Conservation (phyloP, 139 green algal species). For the Trebouxia sp. region DNA sequence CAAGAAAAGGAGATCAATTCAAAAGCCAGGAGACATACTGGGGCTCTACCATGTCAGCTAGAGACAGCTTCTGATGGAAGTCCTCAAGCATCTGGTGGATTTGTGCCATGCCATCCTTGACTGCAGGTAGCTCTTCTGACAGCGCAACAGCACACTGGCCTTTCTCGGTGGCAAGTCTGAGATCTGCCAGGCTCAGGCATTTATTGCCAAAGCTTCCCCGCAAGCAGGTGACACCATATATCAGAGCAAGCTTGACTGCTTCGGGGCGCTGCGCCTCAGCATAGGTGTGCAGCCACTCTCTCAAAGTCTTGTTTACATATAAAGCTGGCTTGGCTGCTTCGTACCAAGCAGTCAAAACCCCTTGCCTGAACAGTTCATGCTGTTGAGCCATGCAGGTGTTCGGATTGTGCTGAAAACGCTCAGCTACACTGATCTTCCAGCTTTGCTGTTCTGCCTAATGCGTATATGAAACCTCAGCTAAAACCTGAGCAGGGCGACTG, state of each 20-base stretch:
- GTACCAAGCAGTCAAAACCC: not conserved
- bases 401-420: not conserved
- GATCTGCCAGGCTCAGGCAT: conserved; percentile 2
- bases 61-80: not conserved
- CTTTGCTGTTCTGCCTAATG: not conserved
- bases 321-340: not conserved
- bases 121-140: not conserved
- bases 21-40: not conserved
- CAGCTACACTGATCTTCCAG: not conserved
- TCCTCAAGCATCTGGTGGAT: not conserved
- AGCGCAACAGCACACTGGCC: not conserved
- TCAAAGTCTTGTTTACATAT: conserved; percentile 12
- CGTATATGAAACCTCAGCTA: not conserved
- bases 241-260: conserved; percentile 11
- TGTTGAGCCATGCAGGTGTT: not conserved
- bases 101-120: not conserved
- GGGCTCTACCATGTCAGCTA: not conserved
- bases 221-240: conserved; percentile 22
- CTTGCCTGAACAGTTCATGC: conserved; percentile 5
- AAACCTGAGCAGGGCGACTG: not conserved
- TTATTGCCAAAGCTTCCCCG: conserved; percentile 25
- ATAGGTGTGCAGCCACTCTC: conserved; percentile 17
- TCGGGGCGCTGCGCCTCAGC: conserved; percentile 9
- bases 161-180: not conserved
- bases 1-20: not conserved